Percentiles rank a stretch among this genome's conserved stretches.
Conservation (phyloP, 306 rosid genomes). For the Ormosia semicastrata region DNA sequence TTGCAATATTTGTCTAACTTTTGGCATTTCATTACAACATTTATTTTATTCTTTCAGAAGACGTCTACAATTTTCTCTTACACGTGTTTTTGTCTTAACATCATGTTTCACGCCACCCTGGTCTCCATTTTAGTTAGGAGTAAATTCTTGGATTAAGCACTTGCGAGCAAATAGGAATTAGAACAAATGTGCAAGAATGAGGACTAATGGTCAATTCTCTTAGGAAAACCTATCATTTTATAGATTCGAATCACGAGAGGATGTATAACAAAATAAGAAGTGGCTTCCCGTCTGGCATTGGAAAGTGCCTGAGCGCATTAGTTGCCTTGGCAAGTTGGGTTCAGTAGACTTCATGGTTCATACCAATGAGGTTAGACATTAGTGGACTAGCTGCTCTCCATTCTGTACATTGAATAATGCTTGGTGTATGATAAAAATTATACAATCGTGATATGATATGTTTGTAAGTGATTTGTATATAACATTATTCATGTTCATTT, state of each 20-base stretch:
- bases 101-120: background rate
- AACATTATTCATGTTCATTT: background rate
- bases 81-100: background rate
- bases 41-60: background rate
- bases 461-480: too few species aligned
- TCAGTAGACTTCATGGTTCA: background rate
- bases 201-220: background rate
- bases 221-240: background rate
- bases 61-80: background rate
- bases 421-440: too few species aligned
- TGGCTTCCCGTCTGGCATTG: background rate
- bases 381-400: slow-evolving; percentile 22
- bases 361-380: background rate
- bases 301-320: background rate
- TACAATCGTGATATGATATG: too few species aligned
- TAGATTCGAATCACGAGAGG: slow-evolving; percentile 16
- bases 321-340: background rate
- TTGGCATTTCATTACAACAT: background rate
- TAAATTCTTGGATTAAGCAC: slow-evolving; percentile 8
- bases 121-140: background rate
- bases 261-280: background rate
- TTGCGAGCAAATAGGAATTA: background rate
- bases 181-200: slow-evolving; percentile 10
- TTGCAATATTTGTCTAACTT: too few species aligned
- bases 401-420: too few species aligned